Base-by-base conservation (phyloP, 1,284 basidiomycete species). In the Ustilago curta region DNA sequence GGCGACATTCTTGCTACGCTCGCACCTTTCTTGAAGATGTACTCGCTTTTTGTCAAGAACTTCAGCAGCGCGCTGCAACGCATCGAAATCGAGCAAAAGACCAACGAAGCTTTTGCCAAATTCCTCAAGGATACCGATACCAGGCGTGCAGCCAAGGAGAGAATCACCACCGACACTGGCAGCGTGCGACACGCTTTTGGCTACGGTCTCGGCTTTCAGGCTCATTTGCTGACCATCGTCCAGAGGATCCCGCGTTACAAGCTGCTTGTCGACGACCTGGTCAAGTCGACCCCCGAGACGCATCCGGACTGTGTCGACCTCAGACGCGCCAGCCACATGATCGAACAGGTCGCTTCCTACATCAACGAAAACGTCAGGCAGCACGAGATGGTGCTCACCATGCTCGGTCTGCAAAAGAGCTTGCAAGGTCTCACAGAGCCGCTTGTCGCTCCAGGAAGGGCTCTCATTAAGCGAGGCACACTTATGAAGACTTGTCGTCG, bases 11-110 rank as follows among this genome's bases (percentile, higher is more conserved):
- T 84, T 3, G 74, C 78, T 21, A 81, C 83, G 16, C 73, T 84
- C 8, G 81, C 76, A n/a, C 83, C 83, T 8, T 84, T 83, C 59
- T 64, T 84, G 50, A 84, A 84, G 59, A 81, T 84, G 81, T 84
- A 84, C 66, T 77, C 76, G 42, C 75, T 84, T 42, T 84, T 74
- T 59, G 83, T 83, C 65, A 82, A 84, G 70, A 83, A 84, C 70
- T 84, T 83, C 65, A 78, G 78, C 61, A 60, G 77, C 37, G 73
- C 83, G 1, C 70, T 84, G 23, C 74, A 77, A 44, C 75, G 80
- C 47, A 82, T 84, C 58, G 82, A 83, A 32, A 50, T 56, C 16
- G 83, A 84, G 54, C 76, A 78, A 47, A 73, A 75, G 45, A 45
- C 50, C 21, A 81, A 84, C 62, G 79, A 80, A 12, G 50, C 71